Evolutionary conservation across 352 stramenopile genomes (phyloP).

Genomic region (Pythium pectinolyticum): DNA sequence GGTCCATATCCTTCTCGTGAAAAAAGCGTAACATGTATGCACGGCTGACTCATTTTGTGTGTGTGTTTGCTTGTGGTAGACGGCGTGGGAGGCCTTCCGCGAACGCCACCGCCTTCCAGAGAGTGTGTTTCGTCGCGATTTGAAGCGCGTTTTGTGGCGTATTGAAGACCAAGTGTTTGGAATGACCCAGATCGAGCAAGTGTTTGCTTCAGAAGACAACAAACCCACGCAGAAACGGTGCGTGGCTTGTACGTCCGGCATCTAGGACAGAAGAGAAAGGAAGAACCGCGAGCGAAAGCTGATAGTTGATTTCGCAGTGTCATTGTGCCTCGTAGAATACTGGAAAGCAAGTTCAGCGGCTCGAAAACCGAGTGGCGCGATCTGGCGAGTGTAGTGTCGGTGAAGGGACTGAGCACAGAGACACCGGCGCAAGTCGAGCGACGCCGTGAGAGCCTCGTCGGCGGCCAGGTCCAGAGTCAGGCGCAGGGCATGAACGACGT

Average conservation of each 20-base stretch:
- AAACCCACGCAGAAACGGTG: constrained; percentile 2
- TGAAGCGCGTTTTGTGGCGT: constrained; percentile 53
- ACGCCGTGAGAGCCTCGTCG: constrained; percentile 17
- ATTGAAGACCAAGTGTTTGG: constrained; percentile 58
- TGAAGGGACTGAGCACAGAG: constrained; percentile 17
- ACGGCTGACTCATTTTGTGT: neutral
- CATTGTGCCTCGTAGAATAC: constrained; percentile 26
- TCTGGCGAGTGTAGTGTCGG: constrained; percentile 13
- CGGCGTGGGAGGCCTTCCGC: constrained; percentile 55
- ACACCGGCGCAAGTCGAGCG: constrained; percentile 13
- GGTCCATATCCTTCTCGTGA: constrained; percentile 21
- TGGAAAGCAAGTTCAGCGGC: constrained; percentile 21
- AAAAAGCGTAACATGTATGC: neutral
- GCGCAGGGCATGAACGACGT: constrained; percentile 21
- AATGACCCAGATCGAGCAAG: constrained; percentile 51
- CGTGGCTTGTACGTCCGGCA: constrained; percentile 1
- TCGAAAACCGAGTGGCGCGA: constrained; percentile 22
- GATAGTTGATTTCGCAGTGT: constrained; percentile 12
- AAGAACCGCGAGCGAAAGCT: too few relatives aligned
- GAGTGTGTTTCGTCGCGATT: constrained; percentile 61
- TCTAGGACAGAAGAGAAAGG: too few relatives aligned
- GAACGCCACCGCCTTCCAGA: constrained; percentile 40
- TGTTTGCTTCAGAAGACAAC: constrained; percentile 26
- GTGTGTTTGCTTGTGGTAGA: constrained; percentile 22
- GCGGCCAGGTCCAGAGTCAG: neutral